Evolutionary conservation across 345 rosid species (phyloP).

Genomic region (Brassica cretica): DNA sequence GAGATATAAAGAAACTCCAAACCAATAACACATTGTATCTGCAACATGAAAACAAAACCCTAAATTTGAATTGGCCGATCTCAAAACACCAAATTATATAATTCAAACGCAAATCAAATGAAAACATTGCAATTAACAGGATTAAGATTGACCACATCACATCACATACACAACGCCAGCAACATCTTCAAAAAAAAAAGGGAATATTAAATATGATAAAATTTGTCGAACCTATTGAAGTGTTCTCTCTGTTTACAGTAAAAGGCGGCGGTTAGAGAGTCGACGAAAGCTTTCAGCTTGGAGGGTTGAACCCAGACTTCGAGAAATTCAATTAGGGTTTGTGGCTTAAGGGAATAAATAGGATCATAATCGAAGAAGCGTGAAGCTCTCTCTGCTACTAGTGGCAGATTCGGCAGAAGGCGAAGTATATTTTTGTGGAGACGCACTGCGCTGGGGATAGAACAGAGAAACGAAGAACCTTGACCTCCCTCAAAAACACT

Average conservation of each 20-base stretch:
- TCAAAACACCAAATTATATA: background rate
- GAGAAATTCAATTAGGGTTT: conserved; percentile 15
- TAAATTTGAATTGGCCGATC: conserved; percentile 33
- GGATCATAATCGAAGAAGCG: background rate
- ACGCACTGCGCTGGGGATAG: background rate
- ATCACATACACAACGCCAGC: conserved; percentile 37
- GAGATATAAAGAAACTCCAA: conserved; percentile 6
- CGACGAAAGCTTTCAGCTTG: conserved; percentile 3
- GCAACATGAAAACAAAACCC: conserved; percentile 49
- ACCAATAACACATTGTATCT: conserved; percentile 40
- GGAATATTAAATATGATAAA: background rate
- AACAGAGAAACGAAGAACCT: background rate
- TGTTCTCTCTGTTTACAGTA: conserved; percentile 7
- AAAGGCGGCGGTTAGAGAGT: conserved; percentile 1
- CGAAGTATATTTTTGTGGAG: too few species aligned
- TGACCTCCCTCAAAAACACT: background rate
- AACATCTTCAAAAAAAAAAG: background rate
- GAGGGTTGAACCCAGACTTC: background rate
- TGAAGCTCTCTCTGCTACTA: conserved; percentile 8
- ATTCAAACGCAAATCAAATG: conserved; percentile 16
- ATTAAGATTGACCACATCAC: conserved; percentile 26
- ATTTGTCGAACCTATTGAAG: background rate
- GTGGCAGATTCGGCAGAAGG: too few species aligned
- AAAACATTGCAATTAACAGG: conserved; percentile 16
- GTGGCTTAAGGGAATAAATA: background rate